These are phyloP conservation scores for Berberis thunbergii DNA, from an alignment of 164 flowering plant genomes.

Conservation along the genomic window DNA sequence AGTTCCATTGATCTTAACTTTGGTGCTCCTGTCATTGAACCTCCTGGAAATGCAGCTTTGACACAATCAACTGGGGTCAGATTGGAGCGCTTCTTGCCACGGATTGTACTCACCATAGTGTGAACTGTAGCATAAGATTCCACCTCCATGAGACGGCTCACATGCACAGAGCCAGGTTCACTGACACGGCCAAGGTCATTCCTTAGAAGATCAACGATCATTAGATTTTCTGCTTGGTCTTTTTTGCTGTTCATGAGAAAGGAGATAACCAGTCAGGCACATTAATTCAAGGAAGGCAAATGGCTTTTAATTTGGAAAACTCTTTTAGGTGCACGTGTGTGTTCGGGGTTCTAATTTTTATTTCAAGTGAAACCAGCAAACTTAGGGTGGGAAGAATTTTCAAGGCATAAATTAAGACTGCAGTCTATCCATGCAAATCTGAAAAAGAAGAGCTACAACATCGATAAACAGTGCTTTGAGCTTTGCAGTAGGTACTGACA, in stretches of 20 bases:
- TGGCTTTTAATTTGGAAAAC: no score
- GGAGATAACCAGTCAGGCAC: background rate
- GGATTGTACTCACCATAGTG: conserved; percentile 91
- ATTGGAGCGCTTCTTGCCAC: conserved; percentile 48
- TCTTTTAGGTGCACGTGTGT: no score
- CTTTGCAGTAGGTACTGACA: no score
- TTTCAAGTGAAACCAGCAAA: no score
- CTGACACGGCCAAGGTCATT: conserved; percentile 95
- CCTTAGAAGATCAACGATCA: conserved; percentile 97
- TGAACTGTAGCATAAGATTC: conserved; percentile 95
- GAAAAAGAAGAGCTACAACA: no score
- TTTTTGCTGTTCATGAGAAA: conserved; percentile 53
- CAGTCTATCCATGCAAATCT: no score
- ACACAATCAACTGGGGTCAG: conserved; percentile 65
- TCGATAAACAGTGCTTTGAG: no score
- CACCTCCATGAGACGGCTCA: conserved; percentile 84
- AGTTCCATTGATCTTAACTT: conserved; percentile 90
- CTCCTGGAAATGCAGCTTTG: conserved; percentile 93
- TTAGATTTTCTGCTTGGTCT: conserved; percentile 96
- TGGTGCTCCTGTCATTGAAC: conserved; percentile 99
- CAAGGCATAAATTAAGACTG: no score
- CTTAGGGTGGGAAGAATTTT: no score
- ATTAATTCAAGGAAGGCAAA: no score
- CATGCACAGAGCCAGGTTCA: conserved; percentile 89
- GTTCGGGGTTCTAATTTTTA: no score